A percentile compares a stretch with the other conserved stretches of the same genome.
phyloP scores from a whole-genome alignment of 2,329 filamentous ascomycete genomes.

The Monosporascus sp. region DNA sequence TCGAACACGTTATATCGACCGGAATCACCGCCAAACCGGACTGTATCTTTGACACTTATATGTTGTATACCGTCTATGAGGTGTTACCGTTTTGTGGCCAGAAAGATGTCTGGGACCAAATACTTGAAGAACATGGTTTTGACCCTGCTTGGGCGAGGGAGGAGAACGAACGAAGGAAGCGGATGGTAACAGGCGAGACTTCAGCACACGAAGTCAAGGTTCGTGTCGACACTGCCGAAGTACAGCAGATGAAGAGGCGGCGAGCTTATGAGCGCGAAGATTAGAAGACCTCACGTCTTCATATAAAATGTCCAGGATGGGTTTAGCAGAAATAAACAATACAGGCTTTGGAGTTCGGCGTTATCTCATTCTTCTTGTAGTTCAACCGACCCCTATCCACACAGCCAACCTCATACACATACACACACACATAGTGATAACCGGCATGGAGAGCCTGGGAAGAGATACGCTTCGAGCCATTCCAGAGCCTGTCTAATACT shows the following conservation, averaged over 20 bases:
- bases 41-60: constrained; percentile 8
- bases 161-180: constrained; percentile 9
- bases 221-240: constrained; percentile 1
- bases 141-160: constrained; percentile 10
- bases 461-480: too few species aligned
- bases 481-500: too few species aligned
- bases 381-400: too few species aligned
- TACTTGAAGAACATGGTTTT: constrained; percentile 11
- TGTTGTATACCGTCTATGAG: background rate
- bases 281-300: background rate
- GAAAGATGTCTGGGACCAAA: constrained; percentile 7
- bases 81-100: background rate
- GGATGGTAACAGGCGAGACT: constrained; percentile 6
- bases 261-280: constrained; percentile 3
- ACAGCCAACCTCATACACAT: too few species aligned
- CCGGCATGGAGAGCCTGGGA: too few species aligned
- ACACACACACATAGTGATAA: too few species aligned
- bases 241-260: constrained; percentile 4
- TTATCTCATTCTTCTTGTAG: too few species aligned
- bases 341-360: too few species aligned
- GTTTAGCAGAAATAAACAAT: too few species aligned
- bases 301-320: too few species aligned
- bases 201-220: constrained; percentile 13
- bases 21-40: constrained; percentile 7
- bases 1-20: constrained; percentile 7